These are phyloP conservation scores for Tephrocybe sp. DNA, from an alignment of 768 basidiomycete genomes.

Conservation along the genomic window DNA sequence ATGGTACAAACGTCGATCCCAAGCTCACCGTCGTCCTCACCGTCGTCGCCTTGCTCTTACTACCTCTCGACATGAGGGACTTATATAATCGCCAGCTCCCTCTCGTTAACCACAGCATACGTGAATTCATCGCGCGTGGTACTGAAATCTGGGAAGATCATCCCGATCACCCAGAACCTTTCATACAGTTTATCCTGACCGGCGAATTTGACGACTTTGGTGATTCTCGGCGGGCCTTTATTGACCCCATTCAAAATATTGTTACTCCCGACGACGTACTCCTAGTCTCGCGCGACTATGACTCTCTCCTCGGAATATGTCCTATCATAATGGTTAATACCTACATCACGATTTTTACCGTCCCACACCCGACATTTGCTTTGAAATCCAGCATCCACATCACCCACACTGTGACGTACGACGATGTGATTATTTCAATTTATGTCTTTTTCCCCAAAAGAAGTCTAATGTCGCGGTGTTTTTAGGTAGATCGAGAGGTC, in stretches of 20 bases:
- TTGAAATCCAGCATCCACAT: conserved; percentile 9
- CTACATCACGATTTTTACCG: conserved; percentile 4
- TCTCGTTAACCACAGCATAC: neutral
- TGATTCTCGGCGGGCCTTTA: neutral
- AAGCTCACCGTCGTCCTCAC: too few species aligned
- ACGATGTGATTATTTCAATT: neutral
- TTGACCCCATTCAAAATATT: conserved; percentile 1
- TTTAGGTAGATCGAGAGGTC: neutral
- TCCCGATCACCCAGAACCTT: neutral
- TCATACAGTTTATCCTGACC: neutral
- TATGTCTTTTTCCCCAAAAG: neutral
- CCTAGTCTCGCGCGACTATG: conserved; percentile 16
- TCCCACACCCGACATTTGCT: conserved; percentile 2
- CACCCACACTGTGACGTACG: neutral
- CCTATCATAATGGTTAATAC: conserved; percentile 7
- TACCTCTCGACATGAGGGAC: too few species aligned
- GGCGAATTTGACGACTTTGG: neutral
- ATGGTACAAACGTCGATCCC: too few species aligned
- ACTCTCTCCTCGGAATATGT: conserved; percentile 19
- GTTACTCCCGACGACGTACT: neutral
- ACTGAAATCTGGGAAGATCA: neutral
- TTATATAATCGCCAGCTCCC: neutral
- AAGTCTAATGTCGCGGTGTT: neutral
- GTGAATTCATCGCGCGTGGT: neutral
- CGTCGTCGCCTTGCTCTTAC: too few species aligned